phyloP scores from a whole-genome alignment of 768 basidiomycete genomes.

The Trametes sanguinea region DNA sequence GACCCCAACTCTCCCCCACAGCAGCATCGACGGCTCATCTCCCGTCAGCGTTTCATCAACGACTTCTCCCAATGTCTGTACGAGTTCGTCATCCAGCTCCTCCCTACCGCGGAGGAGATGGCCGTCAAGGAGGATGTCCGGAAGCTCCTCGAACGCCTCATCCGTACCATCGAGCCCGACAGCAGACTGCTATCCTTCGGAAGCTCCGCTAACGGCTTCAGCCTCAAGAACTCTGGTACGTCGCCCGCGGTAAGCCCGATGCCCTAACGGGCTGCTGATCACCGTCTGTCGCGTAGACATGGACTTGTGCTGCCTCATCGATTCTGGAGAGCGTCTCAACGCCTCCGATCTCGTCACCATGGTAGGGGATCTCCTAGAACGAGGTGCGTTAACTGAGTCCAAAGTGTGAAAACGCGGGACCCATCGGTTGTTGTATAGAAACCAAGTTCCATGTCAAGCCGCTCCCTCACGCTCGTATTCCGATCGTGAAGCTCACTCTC shows the following conservation, averaged over 20 bases:
- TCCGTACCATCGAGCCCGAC: constrained; percentile 91
- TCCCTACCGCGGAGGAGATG: constrained; percentile 89
- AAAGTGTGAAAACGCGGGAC: constrained; percentile 81
- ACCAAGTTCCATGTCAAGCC: constrained; percentile 97
- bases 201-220: constrained; percentile 96
- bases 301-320: constrained; percentile 97
- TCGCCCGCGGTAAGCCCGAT: not conserved
- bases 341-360: constrained; percentile 91
- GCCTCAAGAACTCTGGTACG: constrained; percentile 89
- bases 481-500: constrained; percentile 95
- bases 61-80: constrained; percentile 90
- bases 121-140: constrained; percentile 95
- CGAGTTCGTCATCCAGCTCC: constrained; percentile 90
- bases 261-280: constrained; percentile 7
- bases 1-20: constrained; percentile 21
- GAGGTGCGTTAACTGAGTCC: constrained; percentile 57
- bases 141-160: constrained; percentile 92
- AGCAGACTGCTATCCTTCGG: constrained; percentile 92
- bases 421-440: constrained; percentile 53
- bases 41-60: constrained; percentile 65
- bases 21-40: constrained; percentile 30
- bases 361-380: constrained; percentile 90
- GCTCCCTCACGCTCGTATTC: constrained; percentile 94
- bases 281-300: constrained; percentile 66
- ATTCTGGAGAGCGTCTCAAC: constrained; percentile 75